These are phyloP conservation scores for Tritrichomonas musculus DNA, from an alignment of 208 protist genomes.

Conservation along the genomic window DNA sequence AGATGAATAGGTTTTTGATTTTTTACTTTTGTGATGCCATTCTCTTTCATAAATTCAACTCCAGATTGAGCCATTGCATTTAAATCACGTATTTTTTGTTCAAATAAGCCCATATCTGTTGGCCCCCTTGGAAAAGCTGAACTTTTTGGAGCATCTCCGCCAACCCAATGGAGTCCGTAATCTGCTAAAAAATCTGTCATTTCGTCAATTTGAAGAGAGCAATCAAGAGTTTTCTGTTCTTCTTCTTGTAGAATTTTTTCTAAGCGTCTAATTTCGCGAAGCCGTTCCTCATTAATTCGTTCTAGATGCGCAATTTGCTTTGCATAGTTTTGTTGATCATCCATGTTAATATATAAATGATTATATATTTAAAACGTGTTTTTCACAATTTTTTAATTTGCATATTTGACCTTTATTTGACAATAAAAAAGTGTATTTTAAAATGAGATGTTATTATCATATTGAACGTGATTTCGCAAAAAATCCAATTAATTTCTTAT, in stretches of 20 bases:
- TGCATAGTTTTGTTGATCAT: background rate
- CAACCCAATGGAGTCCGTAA: conserved; percentile 23
- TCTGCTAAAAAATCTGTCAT: conserved; percentile 21
- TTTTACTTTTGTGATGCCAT: background rate
- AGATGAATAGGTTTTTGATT: background rate
- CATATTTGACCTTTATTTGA: too few relatives aligned
- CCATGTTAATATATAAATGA: too few relatives aligned
- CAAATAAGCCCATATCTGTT: background rate
- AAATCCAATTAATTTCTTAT: background rate
- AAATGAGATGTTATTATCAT: background rate
- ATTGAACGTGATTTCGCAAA: background rate
- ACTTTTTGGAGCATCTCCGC: background rate
- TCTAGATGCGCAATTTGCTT: background rate
- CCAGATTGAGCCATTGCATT: background rate
- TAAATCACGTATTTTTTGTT: background rate
- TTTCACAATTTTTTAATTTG: too few relatives aligned
- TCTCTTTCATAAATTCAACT: background rate
- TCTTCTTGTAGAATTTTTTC: background rate
- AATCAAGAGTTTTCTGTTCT: background rate
- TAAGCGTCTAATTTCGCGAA: background rate
- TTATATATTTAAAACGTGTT: too few relatives aligned
- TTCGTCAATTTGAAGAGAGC: background rate
- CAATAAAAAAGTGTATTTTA: too few relatives aligned
- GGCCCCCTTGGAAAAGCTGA: background rate
- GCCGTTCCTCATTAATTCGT: background rate